Base-by-base conservation (phyloP, 257 asterid genomes). In the Solanum pinnatisectum region DNA sequence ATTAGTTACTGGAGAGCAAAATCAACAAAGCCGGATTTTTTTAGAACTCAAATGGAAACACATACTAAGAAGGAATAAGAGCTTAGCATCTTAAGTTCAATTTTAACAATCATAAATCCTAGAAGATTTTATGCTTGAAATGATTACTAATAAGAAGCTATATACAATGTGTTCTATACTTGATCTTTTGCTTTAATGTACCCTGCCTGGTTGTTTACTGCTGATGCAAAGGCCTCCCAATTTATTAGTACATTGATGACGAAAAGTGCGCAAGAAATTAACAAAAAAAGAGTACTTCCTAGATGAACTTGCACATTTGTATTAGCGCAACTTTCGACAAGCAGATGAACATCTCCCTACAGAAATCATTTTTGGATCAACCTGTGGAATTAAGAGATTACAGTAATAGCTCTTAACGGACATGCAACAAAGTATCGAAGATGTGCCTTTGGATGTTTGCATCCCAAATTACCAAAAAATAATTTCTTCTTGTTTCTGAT, bases 1-100 rank as follows among this genome's bases (percentile, higher is more conserved):
- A 81, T 90, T 86, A 92, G 86, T 33, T 39, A 35, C 36, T 27
- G 81, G 30, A 87, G 77, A 72, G 76, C 11, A 71, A 44, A 74
- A 65, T 18, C 35, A 70, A 85, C n/a, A 77, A 39, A 22, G 83
- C 25, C 68, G 23, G 72, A 60, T 36, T 37, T 22, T 8, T n/a
- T 77, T 40, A 81, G 8, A n/a, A 39, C 35, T 81, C 42, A 18
- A 81, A 49, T 3, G 12, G 70, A 30, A 81, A 81, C 84, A 79
- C 65, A 44, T 25, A 25, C 8, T 9, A 14, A 79, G 39, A 15
- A 14, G 65, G 35, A 40, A 44, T 79, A 42, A 42, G 65, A 14
- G 84, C 25, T 79, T 79, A 79, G 84, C 65, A 4, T 42, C 65
- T 27, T 15, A 4, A 79, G 16, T 79, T 79, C n/a, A 79, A 56